phyloP scores from a whole-genome alignment of 2,329 filamentous ascomycete species.

The Aspergillus fumigatiaffinis region DNA sequence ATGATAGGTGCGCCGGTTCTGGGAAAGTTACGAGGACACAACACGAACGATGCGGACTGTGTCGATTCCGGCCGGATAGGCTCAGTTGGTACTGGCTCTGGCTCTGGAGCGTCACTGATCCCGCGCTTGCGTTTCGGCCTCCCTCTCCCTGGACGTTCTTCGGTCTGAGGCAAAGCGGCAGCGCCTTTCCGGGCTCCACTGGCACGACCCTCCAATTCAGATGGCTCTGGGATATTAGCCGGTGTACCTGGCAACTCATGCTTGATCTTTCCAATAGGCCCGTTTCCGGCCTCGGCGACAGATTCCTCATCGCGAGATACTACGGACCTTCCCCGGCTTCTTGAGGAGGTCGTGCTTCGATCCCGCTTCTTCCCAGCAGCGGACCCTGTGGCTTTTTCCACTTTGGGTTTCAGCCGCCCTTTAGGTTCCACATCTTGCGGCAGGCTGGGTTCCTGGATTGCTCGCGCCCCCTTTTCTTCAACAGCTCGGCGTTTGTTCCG shows the following conservation, averaged over 20 bases:
- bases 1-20: conserved; percentile 69
- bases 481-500: conserved; percentile 15
- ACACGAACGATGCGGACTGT: conserved; percentile 33
- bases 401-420: conserved; percentile 18
- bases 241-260: conserved; percentile 35
- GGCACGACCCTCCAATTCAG: conserved; percentile 27
- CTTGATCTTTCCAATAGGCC: conserved; percentile 25
- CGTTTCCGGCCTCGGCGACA: conserved; percentile 12
- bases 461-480: conserved; percentile 20
- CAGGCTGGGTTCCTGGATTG: conserved; percentile 17
- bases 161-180: conserved; percentile 9
- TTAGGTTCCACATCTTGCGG: conserved; percentile 16
- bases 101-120: conserved; percentile 29
- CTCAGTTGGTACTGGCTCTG: conserved; percentile 24
- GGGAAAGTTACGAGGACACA: conserved; percentile 48
- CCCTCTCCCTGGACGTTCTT: conserved; percentile 26
- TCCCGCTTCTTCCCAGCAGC: conserved; percentile 27
- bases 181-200: conserved; percentile 26
- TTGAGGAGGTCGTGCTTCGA: conserved; percentile 32
- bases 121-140: conserved; percentile 41
- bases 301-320: conserved; percentile 32
- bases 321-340: conserved; percentile 35
- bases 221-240: conserved; percentile 28
- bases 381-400: conserved; percentile 22
- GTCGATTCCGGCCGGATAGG: conserved; percentile 26